Conservation (phyloP, 306 rosid species). For the Cicer yamashitae region DNA sequence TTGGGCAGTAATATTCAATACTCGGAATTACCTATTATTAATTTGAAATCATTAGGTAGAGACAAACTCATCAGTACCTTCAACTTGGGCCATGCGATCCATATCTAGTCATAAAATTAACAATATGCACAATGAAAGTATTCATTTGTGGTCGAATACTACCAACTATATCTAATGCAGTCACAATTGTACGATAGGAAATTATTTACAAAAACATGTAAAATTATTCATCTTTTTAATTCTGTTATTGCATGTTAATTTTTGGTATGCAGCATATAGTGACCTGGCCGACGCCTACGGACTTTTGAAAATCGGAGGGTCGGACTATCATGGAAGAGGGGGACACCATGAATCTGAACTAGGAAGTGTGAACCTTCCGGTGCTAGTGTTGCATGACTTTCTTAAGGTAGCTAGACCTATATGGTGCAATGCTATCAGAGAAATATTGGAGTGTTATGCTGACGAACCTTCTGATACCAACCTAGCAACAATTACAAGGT, state of each 20-base stretch:
- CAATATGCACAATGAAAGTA: conserved; percentile 3
- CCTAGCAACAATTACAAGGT: conserved; percentile 65
- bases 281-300: conserved; percentile 79
- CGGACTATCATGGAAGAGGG: conserved; percentile 93
- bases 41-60: not conserved
- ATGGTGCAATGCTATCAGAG: conserved; percentile 81
- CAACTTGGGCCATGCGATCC: conserved; percentile 5
- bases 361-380: conserved; percentile 95
- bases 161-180: not conserved
- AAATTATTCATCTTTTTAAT: not conserved
- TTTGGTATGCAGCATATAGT: conserved; percentile 67
- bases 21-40: not conserved
- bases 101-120: not conserved
- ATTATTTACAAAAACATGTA: conserved; percentile 22
- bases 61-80: not conserved
- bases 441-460: conserved; percentile 64
- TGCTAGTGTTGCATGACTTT: conserved; percentile 69
- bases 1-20: not conserved
- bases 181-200: conserved; percentile 10
- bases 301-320: conserved; percentile 93
- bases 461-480: conserved; percentile 85
- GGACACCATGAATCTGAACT: conserved; percentile 79
- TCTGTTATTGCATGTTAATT: conserved; percentile 19
- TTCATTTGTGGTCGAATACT: not conserved
- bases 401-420: conserved; percentile 82